Evolutionary conservation across 2,329 filamentous ascomycete genomes (phyloP), one percentile per base, ranked within the genome.

Genomic region (Colletotrichum zoysiae): DNA sequence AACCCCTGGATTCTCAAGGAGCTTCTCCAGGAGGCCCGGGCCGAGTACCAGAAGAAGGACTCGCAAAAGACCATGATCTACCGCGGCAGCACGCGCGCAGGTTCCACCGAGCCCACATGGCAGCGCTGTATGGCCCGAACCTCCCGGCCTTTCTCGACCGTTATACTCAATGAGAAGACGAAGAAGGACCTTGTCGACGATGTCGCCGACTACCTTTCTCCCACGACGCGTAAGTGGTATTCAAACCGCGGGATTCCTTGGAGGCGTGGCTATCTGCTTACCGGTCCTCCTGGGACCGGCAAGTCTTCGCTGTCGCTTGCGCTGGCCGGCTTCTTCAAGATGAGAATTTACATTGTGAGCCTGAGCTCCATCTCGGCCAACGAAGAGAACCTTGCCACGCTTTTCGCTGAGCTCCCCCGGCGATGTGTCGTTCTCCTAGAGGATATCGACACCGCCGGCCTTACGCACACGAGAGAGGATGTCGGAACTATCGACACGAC

Each of bases 201-300:
- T 75, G 86, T 91, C 42, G 84, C 83, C 35, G 89, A 92, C 75
- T 92, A 92, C 76, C 85, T 92, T 46, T 84, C 89, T 73, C 89
- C 89, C 0, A 81, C 84, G 16, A 92, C 90, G 0, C 85, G 88
- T 56, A 86, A 90, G n/a, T 97, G 94, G 93, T 97, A 97, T 78
- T 87, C 91, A 0, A 92, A 93, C 75, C 88, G 94, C 8, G 94
- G 94, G 0, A 95, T 97, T 40, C 94, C 95, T 0, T 97, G 97
- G 79, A 89, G 94, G 18, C 87, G 94, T 5, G 95, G 94, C 0
- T 97, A 96, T 77, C 87, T 97, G 0, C 89, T 97, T 20, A 86
- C 95, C 74, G 94, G 94, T 0, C 93, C 93, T 0, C 93, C 93
- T 0, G 93, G 93, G 0, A 95, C 93, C 0, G 93, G 93, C 18